Base-by-base conservation (phyloP, 1,284 basidiomycete genomes). In the Puccinia hordei region DNA sequence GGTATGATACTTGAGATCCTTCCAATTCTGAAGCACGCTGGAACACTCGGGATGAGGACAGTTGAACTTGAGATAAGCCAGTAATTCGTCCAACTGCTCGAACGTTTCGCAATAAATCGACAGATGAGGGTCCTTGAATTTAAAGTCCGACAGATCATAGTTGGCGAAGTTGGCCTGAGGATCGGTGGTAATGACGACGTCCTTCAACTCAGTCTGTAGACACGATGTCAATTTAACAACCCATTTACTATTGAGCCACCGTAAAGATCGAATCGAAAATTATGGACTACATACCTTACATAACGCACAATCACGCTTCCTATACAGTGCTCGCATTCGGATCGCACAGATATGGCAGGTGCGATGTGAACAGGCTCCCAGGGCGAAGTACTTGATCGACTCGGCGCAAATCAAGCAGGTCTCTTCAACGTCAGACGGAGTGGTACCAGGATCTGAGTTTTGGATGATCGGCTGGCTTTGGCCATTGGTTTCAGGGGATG, bases 381-480 rank as follows among this genome's bases (percentile, higher is more conserved):
- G 87, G 13, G 93, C 91, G 86, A 91, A 95, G 85, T 93, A 95
- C 84, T 92, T 93, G 85, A 98, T 90, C 1, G 92, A 92, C 85
- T 99, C 95, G 0, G 96, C 95, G 84, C 96, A 99, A 86, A 99
- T 98, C 88, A 92, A 96, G 87, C 97, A 99, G 4, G 92, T 85
- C 49, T 86, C 85, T n/a, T n/a, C 38, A 83, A 83, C 13, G 82
- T 81, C 38, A 19, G 88, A 83, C 44, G 66, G 41, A 49, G 10
- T 13, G 24, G 10, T 49, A 6, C 5, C 68, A 53, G 46, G 46
- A 53, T 3, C 13, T 19, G 68, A 27, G 35, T 38, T 24, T 19
- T 51, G 4, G 46, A 51, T 55, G 30, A 53, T 27, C n/a, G 68
- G 33, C 24, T 51, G 51, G 30, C 27, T 33, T 55, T 35, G 68